Evolutionary conservation across 1,284 basidiomycete genomes (phyloP).

Genomic region (Leccinum subrobustum): DNA sequence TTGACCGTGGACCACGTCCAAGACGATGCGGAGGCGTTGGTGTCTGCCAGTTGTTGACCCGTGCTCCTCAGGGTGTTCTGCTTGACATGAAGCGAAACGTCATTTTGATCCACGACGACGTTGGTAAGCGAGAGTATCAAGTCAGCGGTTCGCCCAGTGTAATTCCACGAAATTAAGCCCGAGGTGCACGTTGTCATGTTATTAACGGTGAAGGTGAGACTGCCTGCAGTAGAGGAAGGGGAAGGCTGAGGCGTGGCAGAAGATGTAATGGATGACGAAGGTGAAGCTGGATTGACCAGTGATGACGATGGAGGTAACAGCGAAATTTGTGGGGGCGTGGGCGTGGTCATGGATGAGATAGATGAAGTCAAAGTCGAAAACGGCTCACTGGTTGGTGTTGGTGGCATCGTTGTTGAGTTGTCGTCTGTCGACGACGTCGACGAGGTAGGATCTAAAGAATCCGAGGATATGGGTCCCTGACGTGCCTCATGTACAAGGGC

Average conservation of each 20-base stretch:
- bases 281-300: constrained; percentile 5
- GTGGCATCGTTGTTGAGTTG: constrained; percentile 12
- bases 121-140: constrained; percentile 38
- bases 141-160: constrained; percentile 27
- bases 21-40: constrained; percentile 6
- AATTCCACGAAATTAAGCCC: constrained; percentile 41
- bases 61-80: constrained; percentile 2
- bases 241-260: constrained; percentile 21
- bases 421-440: background rate
- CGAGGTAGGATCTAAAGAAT: background rate
- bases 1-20: constrained; percentile 39
- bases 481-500: constrained; percentile 25
- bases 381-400: constrained; percentile 18
- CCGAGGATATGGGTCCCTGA: constrained; percentile 17
- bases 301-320: constrained; percentile 7
- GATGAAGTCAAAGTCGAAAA: constrained; percentile 2
- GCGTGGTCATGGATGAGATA: background rate
- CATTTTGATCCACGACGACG: constrained; percentile 25
- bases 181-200: constrained; percentile 38
- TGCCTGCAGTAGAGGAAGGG: constrained; percentile 15
- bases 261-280: constrained; percentile 13
- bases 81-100: background rate
- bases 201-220: constrained; percentile 26
- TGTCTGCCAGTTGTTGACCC: constrained; percentile 24
- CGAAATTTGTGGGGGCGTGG: background rate